A percentile compares a stretch with the other conserved stretches of the same genome.
These are phyloP conservation scores for Catunica adiposa DNA, from an alignment of 2,329 filamentous ascomycete species.

Conservation along the genomic window DNA sequence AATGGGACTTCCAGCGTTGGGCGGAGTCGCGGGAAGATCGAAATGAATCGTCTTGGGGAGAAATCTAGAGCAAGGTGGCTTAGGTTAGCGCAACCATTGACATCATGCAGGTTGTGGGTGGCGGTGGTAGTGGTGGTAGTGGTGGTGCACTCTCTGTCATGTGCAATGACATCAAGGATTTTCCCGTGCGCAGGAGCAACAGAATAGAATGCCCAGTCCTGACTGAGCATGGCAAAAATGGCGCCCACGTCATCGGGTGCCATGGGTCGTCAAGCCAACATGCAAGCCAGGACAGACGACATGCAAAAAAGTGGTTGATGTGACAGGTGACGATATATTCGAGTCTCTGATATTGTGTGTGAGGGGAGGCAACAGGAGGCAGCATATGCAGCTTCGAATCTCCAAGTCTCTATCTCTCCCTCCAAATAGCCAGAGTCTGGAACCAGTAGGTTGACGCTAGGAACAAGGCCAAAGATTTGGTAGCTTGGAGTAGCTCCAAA, in stretches of 20 bases:
- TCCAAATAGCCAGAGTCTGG: neutral
- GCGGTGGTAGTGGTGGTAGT: neutral
- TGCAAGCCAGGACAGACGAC: too few species aligned
- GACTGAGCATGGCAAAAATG: too few species aligned
- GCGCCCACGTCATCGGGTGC: neutral
- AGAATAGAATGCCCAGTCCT: neutral
- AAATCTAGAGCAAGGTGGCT: constrained; percentile 40
- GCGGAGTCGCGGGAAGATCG: constrained; percentile 42
- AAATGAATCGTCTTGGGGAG: constrained; percentile 88
- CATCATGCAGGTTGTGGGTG: neutral
- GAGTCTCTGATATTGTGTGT: too few species aligned
- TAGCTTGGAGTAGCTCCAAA: neutral
- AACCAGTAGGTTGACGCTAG: neutral
- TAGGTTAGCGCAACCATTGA: constrained; percentile 1
- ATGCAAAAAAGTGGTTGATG: too few species aligned
- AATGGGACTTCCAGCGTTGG: constrained; percentile 22
- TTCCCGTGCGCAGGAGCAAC: neutral
- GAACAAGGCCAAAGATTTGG: neutral
- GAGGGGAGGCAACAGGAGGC: neutral
- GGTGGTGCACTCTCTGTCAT: too few species aligned
- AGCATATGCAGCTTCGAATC: neutral
- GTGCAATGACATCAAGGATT: neutral
- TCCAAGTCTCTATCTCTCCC: neutral
- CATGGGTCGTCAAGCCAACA: neutral
- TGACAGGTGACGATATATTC: too few species aligned